A percentile compares a stretch with the other conserved stretches of the same genome.
Evolutionary conservation across 106 monocot genomes (phyloP).

Genomic region (Phalaenopsis aphrodite): DNA sequence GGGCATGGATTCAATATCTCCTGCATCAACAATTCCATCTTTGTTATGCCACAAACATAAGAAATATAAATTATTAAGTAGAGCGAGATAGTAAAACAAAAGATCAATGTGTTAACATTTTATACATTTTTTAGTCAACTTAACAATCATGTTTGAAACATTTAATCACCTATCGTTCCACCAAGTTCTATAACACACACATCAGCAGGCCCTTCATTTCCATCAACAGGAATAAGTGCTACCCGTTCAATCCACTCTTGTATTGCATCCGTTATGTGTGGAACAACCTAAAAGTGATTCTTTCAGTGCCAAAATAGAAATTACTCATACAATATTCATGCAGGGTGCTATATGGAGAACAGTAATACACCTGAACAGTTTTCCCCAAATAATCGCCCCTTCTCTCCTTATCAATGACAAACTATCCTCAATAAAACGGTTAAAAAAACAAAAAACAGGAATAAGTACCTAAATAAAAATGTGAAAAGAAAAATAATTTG

Average conservation of each 20-base stretch:
- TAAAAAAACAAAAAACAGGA: background rate
- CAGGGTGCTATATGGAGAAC: background rate
- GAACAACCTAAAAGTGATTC: constrained; percentile 56
- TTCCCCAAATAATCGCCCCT: constrained; percentile 46
- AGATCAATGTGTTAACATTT: background rate
- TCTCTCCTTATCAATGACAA: constrained; percentile 43
- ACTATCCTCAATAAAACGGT: constrained; percentile 16
- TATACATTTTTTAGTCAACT: background rate
- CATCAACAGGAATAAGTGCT: constrained; percentile 72
- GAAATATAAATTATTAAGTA: background rate
- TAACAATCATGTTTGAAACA: background rate
- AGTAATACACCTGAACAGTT: constrained; percentile 45
- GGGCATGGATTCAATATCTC: constrained; percentile 31
- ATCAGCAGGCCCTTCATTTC: constrained; percentile 81
- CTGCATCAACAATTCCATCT: constrained; percentile 19
- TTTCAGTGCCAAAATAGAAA: background rate
- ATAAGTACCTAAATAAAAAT: background rate
- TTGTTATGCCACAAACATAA: constrained; percentile 2
- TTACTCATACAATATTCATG: background rate
- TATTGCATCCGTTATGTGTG: constrained; percentile 87
- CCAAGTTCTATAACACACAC: constrained; percentile 95
- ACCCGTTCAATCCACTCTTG: constrained; percentile 93
- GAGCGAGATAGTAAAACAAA: background rate
- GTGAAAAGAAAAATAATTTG: background rate
- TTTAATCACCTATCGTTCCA: constrained; percentile 77